Base-by-base conservation (phyloP, 805 yeast species). In the Candida khao-thaluensis region DNA sequence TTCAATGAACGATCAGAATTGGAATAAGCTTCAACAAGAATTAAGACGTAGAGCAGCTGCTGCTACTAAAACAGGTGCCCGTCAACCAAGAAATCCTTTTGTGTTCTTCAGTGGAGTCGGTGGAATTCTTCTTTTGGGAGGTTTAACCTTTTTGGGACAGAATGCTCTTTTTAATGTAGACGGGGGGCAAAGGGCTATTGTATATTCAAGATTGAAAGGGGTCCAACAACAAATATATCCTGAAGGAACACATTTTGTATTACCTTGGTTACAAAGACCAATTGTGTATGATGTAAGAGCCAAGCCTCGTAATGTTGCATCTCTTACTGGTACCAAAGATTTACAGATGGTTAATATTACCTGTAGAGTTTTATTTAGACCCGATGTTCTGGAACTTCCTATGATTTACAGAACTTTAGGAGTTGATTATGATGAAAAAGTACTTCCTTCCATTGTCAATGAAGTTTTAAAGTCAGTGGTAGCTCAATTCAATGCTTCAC, bases 341-440 rank as follows among this genome's bases (percentile, higher is more conserved):
- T 76, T 93, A 59, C 99, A 93, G 71, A 93, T 93, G 99, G 99
- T 93, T 35, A 93, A 89, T 64, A 91, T 93, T 58, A 91, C 98
- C n/a, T 93, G 99, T 65, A 83, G 99, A 71, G 99, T 93, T 17
- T 76, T 93, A 53, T 84, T 95, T 40, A 82, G 90, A 61, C 99
- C 99, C 0, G 83, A 85, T 41, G 75, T 88, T 20, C 62, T 65
- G 37, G 79, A 88, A 37, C 73, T 93, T 50, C 96, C 98, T 17
- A 74, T 72, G 9, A 86, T 93, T 49, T 93, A 78, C 70, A 81
- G 98, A 59, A 93, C 99, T 2, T 72, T 93, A 51, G 99, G 99
- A 37, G 74, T 73, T 38, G 98, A 93, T 62, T 93, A 91, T 65
- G 99, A 93, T 60, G 99, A 93, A 69, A 82, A 96, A 54, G 96